These are phyloP conservation scores for Yamadazyma phyllophila DNA, from an alignment of 805 yeast species.

Conservation along the genomic window DNA sequence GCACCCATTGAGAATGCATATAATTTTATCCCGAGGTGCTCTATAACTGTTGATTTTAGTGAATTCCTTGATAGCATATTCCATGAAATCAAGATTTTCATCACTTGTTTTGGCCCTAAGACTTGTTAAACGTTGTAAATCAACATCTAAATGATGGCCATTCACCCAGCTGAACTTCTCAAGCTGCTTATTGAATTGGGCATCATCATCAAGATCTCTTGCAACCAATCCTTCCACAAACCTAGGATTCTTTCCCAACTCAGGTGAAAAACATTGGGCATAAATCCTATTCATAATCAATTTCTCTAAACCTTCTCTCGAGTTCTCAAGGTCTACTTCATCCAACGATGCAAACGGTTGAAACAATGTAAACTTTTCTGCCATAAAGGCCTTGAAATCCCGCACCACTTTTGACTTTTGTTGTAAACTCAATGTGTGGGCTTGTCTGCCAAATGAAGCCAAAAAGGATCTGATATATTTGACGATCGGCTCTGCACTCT, in stretches of 20 bases:
- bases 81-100: slow-evolving; percentile 45
- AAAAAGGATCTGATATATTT: slow-evolving; percentile 83
- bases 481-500: slow-evolving; percentile 84
- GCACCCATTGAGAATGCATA: slow-evolving; percentile 87
- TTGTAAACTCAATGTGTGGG: slow-evolving; percentile 57
- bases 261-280: slow-evolving; percentile 76
- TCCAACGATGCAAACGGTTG: slow-evolving; percentile 73
- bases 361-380: slow-evolving; percentile 54
- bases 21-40: slow-evolving; percentile 92
- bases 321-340: slow-evolving; percentile 59
- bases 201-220: slow-evolving; percentile 64
- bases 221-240: slow-evolving; percentile 42
- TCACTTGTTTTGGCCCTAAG: slow-evolving; percentile 13
- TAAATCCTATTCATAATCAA: slow-evolving; percentile 86
- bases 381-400: slow-evolving; percentile 76
- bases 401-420: slow-evolving; percentile 76
- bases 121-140: slow-evolving; percentile 39
- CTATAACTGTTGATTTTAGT: slow-evolving; percentile 76
- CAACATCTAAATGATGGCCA: slow-evolving; percentile 77
- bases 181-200: slow-evolving; percentile 47
- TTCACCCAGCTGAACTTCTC: slow-evolving; percentile 69
- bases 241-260: slow-evolving; percentile 34
- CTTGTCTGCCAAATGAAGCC: slow-evolving; percentile 64
- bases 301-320: slow-evolving; percentile 90
- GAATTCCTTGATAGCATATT: slow-evolving; percentile 68